Percentiles rank a stretch among this genome's conserved stretches.
Conservation (phyloP, 1,284 basidiomycete genomes). For the Leccinum solheimii region DNA sequence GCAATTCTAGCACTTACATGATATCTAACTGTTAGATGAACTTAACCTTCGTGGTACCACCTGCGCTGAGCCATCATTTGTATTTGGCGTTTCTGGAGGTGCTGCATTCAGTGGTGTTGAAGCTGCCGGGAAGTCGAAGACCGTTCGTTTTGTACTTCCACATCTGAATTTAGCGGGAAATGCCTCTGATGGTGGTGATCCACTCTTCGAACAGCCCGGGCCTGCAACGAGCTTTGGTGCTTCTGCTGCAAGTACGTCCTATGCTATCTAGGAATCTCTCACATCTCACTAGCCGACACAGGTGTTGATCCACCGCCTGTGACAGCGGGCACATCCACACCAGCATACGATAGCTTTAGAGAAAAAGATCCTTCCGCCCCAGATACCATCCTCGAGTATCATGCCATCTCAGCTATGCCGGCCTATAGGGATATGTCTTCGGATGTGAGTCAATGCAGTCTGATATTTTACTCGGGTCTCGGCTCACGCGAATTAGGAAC, state of each 20-base stretch:
- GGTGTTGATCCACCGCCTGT: slow-evolving; percentile 44
- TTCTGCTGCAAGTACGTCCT: slow-evolving; percentile 37
- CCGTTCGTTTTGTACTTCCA: slow-evolving; percentile 46
- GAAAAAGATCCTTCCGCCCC: slow-evolving; percentile 59
- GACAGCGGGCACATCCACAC: slow-evolving; percentile 63
- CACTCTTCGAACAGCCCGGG: slow-evolving; percentile 48
- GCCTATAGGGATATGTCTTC: slow-evolving; percentile 66
- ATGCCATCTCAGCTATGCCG: slow-evolving; percentile 70
- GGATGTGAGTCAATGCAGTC: slow-evolving; percentile 48
- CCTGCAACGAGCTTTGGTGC: slow-evolving; percentile 49
- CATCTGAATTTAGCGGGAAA: slow-evolving; percentile 30
- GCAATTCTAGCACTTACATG: slow-evolving; percentile 19
- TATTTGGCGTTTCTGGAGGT: slow-evolving; percentile 26
- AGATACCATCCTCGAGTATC: slow-evolving; percentile 56
- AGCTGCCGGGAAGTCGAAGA: slow-evolving; percentile 32
- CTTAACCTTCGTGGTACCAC: slow-evolving; percentile 52
- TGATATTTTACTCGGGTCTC: background rate
- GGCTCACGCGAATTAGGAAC: slow-evolving; percentile 48
- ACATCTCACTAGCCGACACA: slow-evolving; percentile 28
- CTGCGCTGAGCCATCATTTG: slow-evolving; percentile 45
- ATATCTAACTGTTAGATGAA: slow-evolving; percentile 45
- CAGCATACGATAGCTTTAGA: slow-evolving; percentile 49
- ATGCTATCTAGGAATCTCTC: slow-evolving; percentile 16
- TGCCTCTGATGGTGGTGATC: slow-evolving; percentile 44
- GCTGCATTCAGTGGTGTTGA: slow-evolving; percentile 27